Evolutionary conservation across 257 asterid genomes (phyloP).

Genomic region (Agastache rugosa): DNA sequence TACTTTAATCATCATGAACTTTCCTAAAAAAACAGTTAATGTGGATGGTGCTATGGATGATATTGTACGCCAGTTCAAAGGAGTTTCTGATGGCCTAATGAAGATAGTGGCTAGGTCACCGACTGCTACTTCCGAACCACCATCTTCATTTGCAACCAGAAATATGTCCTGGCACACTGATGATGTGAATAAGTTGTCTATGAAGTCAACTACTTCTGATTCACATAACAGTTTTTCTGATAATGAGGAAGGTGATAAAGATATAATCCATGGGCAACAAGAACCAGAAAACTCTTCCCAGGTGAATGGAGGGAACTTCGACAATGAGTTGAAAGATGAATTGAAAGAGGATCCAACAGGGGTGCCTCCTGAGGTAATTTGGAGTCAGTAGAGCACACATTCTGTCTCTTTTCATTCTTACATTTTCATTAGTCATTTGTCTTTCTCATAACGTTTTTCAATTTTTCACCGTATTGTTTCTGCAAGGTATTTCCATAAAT

Average conservation of each 20-base stretch:
- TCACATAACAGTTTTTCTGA: slow-evolving; percentile 69
- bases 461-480: neutral
- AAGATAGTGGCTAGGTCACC: slow-evolving; percentile 71
- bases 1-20: slow-evolving; percentile 23
- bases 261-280: slow-evolving; percentile 51
- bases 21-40: slow-evolving; percentile 55
- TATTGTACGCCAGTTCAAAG: slow-evolving; percentile 88
- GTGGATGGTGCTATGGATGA: slow-evolving; percentile 97
- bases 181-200: slow-evolving; percentile 62
- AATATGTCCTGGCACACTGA: slow-evolving; percentile 65
- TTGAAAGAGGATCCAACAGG: slow-evolving; percentile 67
- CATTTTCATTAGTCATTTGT: neutral
- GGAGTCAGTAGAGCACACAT: slow-evolving; percentile 26
- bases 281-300: slow-evolving; percentile 53
- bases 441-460: slow-evolving; percentile 1
- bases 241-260: slow-evolving; percentile 73
- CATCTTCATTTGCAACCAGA: slow-evolving; percentile 52
- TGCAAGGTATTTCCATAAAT: neutral
- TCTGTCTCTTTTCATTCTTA: slow-evolving; percentile 24
- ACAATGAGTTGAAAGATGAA: slow-evolving; percentile 69
- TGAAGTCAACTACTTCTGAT: slow-evolving; percentile 55
- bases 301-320: slow-evolving; percentile 65
- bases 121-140: slow-evolving; percentile 50
- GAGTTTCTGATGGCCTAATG: slow-evolving; percentile 82
- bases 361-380: slow-evolving; percentile 87